Evolutionary conservation across 805 yeast species (phyloP).

Genomic region (Gaillardinia entomophila): DNA sequence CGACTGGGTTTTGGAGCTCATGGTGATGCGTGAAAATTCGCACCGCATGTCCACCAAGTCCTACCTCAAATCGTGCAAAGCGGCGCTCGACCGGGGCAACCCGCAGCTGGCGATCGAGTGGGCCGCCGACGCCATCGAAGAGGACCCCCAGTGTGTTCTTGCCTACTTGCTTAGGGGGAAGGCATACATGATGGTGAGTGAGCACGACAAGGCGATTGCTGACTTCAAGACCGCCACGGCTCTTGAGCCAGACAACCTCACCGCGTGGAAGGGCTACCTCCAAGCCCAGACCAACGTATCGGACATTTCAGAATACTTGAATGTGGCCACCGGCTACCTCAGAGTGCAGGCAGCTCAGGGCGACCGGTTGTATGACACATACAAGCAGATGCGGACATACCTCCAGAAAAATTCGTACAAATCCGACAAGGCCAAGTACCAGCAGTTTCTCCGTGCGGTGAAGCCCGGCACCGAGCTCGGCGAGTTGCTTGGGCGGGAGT

Average conservation of each 20-base stretch:
- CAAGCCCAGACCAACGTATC: constrained; percentile 29
- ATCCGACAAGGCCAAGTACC: constrained; percentile 28
- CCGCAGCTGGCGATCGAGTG: constrained; percentile 56
- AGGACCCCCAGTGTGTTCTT: constrained; percentile 53
- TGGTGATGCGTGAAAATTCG: not conserved
- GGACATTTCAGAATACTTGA: too few relatives aligned
- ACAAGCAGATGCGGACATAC: constrained; percentile 43
- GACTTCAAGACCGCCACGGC: constrained; percentile 46
- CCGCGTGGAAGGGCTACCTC: constrained; percentile 81
- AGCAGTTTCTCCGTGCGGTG: constrained; percentile 43
- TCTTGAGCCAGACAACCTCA: constrained; percentile 44
- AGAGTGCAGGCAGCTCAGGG: constrained; percentile 36
- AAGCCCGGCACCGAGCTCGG: constrained; percentile 53
- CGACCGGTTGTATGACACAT: constrained; percentile 43
- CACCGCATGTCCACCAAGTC: constrained; percentile 17
- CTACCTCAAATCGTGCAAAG: constrained; percentile 34
- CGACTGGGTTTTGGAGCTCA: constrained; percentile 53
- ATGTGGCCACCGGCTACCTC: constrained; percentile 40
- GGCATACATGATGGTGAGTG: constrained; percentile 44
- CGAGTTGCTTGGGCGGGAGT: constrained; percentile 40
- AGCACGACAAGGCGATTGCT: constrained; percentile 31
- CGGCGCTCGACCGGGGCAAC: constrained; percentile 49
- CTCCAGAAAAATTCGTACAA: constrained; percentile 30
- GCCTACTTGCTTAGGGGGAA: constrained; percentile 74
- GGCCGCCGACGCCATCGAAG: constrained; percentile 48